Base-by-base conservation (phyloP, 768 basidiomycete genomes). In the Suillus tomentosus region DNA sequence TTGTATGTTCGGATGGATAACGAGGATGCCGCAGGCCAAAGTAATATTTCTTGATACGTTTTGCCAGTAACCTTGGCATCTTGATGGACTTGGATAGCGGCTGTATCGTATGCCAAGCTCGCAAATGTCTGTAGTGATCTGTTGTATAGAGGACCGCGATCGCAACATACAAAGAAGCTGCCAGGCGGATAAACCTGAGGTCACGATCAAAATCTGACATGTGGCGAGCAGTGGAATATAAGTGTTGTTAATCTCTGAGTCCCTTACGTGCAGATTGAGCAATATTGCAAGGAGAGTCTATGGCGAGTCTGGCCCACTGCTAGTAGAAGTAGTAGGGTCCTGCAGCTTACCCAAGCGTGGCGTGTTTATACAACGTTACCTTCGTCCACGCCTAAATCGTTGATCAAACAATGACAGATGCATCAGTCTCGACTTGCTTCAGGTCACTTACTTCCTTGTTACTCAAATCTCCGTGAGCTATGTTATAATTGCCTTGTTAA, bases 61-160 rank as follows among this genome's bases (percentile, higher is more conserved):
- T 63, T 42, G 34, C 43, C 4, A 54, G 31, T 19, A 60, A 54
- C 27, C 59, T 56, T 48, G 47, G 64, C 40, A 62, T 64, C 15
- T 17, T 14, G 51, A 57, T 39, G n/a, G 7, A 60, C 31, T n/a
- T 27, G 22, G n/a, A 31, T 19, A 40, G 22, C 13, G 11, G 4
- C 17, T 24, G 48, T n/a, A n/a, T 62, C 53, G 61, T 62, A 59
- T 15, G 22, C 10, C 59, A 34, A 42, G 37, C 34, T 31, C 54
- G 27, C 31, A 31, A 57, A 58, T 22, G 60, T 62, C 54, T 42
- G 55, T 15, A 58, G 17, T 37, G 70, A 45, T 69, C 71, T 0
- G 79, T 73, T 2, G 77, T 73, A 65, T 76, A 77, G 22, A 74
- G 31, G 50, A 80, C 59, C 22, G 77, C 73, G 37, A 66, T 64